These are phyloP conservation scores for Bolboschoenus planiculmis DNA, from an alignment of 176 grass and related monocot species.

Conservation along the genomic window DNA sequence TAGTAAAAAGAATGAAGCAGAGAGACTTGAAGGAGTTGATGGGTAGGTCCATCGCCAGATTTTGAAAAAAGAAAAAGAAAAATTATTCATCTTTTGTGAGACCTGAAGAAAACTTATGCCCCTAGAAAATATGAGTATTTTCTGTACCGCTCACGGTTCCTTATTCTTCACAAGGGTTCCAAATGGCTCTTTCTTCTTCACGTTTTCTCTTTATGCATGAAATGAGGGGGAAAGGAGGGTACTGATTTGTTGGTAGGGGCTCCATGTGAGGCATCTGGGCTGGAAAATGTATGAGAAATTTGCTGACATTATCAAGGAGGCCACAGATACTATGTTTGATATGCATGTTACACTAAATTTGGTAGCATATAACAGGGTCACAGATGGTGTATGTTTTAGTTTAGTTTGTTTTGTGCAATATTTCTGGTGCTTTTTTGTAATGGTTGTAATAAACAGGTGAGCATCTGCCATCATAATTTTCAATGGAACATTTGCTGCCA, in stretches of 20 bases:
- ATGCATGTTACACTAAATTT: background rate
- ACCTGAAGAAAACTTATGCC: background rate
- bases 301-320: background rate
- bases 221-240: background rate
- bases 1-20: conserved; percentile 34
- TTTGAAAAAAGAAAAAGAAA: background rate
- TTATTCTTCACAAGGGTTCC: background rate
- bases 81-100: background rate
- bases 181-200: background rate
- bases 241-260: background rate
- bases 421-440: background rate
- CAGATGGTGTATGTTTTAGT: background rate
- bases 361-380: background rate
- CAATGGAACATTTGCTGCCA: too few relatives aligned
- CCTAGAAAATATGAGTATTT: background rate
- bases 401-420: background rate
- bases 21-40: conserved; percentile 69
- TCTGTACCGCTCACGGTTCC: background rate
- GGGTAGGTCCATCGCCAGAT: conserved; percentile 34
- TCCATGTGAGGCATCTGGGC: background rate
- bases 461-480: too few relatives aligned
- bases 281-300: background rate
- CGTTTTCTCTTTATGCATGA: background rate
- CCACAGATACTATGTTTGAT: background rate
- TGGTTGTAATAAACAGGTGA: background rate